Evolutionary conservation across 2,329 filamentous ascomycete genomes (phyloP).

Genomic region (Fusarium hainanense): DNA sequence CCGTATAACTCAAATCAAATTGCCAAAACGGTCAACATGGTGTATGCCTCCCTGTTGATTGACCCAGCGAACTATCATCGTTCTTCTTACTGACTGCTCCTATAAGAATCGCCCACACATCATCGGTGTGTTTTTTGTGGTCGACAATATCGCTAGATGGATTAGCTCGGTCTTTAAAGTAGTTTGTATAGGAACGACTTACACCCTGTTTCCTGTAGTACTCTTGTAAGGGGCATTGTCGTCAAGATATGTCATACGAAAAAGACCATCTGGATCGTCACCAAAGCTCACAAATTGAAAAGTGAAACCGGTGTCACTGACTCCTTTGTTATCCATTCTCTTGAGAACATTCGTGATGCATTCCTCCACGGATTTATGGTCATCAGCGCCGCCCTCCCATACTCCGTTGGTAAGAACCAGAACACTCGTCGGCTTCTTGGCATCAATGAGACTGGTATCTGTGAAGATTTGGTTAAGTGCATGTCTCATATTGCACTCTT

Average conservation of each 20-base stretch:
- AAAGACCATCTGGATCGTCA: neutral
- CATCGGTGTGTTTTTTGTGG: constrained; percentile 1
- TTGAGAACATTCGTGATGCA: neutral
- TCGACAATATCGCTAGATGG: constrained; percentile 22
- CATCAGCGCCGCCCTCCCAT: neutral
- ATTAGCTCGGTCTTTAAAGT: neutral
- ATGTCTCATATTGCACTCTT: constrained; percentile 14
- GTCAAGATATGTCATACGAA: constrained; percentile 20
- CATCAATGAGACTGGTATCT: neutral
- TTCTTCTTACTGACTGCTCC: constrained; percentile 9
- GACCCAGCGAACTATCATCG: neutral
- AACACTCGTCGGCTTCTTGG: constrained; percentile 7
- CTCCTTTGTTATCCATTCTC: neutral
- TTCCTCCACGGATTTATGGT: too few species aligned
- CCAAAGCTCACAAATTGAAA: constrained; percentile 36
- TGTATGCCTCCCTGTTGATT: neutral
- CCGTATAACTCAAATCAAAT: neutral
- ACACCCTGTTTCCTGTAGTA: neutral
- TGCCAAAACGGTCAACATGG: neutral
- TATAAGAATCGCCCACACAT: constrained; percentile 16
- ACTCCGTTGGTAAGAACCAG: constrained; percentile 20
- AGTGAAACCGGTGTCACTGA: neutral
- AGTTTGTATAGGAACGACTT: neutral
- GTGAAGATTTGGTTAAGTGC: neutral
- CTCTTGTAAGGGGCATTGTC: neutral